Conservation (phyloP, 768 basidiomycete genomes). For the Rhodocollybia butyracea region DNA sequence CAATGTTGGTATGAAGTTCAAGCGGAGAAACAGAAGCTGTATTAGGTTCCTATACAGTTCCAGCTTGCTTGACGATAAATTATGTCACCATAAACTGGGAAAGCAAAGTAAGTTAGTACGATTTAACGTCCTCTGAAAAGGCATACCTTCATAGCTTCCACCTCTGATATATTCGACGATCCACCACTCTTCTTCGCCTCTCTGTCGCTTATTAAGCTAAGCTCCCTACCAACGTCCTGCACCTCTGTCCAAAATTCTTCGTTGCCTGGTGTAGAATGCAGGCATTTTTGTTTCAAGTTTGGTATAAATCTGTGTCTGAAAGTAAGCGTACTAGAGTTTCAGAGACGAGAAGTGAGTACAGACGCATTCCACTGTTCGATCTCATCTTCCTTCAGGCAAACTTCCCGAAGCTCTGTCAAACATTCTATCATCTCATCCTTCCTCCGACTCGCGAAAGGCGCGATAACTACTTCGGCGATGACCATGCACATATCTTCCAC, state of each 20-base stretch:
- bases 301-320: constrained; percentile 50
- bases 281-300: constrained; percentile 55
- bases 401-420: constrained; percentile 61
- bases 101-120: no score
- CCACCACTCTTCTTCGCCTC: constrained; percentile 65
- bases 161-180: constrained; percentile 53
- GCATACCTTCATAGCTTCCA: constrained; percentile 52
- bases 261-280: constrained; percentile 52
- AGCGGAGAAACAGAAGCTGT: no score
- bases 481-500: constrained; percentile 76
- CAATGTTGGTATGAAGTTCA: no score
- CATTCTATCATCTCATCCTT: constrained; percentile 72
- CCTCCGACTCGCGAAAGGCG: constrained; percentile 69
- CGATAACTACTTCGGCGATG: constrained; percentile 63
- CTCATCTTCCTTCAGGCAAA: constrained; percentile 76
- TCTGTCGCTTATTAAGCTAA: constrained; percentile 47
- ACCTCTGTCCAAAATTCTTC: constrained; percentile 64
- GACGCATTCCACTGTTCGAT: constrained; percentile 80
- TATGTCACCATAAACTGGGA: no score
- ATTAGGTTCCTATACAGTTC: no score
- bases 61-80: no score
- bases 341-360: constrained; percentile 18
- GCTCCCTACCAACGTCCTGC: constrained; percentile 31
- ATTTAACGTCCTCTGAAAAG: no score
- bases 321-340: constrained; percentile 2